A percentile compares a stretch with the other conserved stretches of the same genome.
Conservation (phyloP, 306 rosid species). For the Chamaecrista fasciculata region DNA sequence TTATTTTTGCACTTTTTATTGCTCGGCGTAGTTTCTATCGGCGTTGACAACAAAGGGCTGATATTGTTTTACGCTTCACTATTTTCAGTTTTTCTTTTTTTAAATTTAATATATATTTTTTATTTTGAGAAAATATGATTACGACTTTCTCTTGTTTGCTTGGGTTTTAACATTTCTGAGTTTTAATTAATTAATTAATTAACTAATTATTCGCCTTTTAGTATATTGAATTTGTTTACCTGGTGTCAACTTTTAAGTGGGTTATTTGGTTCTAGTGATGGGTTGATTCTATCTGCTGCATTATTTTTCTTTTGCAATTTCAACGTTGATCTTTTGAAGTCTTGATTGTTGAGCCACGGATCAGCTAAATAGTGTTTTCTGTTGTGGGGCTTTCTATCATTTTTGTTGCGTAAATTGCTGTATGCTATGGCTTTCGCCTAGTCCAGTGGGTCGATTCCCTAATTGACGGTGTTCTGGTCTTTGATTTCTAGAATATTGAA, state of each 20-base stretch:
- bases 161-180: neutral
- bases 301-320: neutral
- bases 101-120: too few relatives aligned
- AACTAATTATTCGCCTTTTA: neutral
- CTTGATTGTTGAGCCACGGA: neutral
- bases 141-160: neutral
- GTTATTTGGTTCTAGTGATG: neutral
- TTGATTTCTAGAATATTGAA: conserved; percentile 7
- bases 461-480: neutral
- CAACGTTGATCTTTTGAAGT: neutral
- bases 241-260: neutral
- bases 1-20: neutral
- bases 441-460: conserved; percentile 19
- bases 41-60: neutral
- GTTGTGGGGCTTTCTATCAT: neutral
- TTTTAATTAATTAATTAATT: neutral
- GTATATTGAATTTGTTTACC: neutral
- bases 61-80: neutral
- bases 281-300: neutral
- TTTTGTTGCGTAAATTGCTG: neutral
- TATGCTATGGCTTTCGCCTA: neutral
- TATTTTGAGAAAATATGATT: neutral
- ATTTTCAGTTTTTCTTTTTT: neutral
- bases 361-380: neutral
- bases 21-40: neutral